Base-by-base conservation (phyloP, 768 basidiomycete genomes). In the Lentinula raphanica region DNA sequence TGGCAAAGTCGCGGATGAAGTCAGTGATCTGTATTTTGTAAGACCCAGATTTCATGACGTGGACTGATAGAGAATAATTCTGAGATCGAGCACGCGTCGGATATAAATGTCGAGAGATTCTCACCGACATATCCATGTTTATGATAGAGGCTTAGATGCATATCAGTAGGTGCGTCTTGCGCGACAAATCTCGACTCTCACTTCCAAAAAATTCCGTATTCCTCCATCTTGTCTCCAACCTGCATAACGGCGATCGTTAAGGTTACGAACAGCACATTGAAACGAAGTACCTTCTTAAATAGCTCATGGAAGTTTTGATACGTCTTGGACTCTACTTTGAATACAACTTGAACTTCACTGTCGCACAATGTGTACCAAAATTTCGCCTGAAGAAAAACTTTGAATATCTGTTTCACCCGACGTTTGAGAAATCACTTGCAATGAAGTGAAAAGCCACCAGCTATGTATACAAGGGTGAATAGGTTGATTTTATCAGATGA, bases 361-460 rank as follows among this genome's bases (percentile, higher is more conserved):
- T 59, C 59, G 35, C 59, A 59, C 31, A 59, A 40, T 21, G 59
- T 55, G 21, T 50, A 59, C 59, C 59, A 59, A 35, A 59, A 59
- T 29, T 54, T 42, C 9, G 53, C 54, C 58, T 59, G n/a, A 12
- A 28, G 27, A 13, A 25, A 25, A 5, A 48, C 17, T 32, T 21
- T 40, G 19, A 13, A 15, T 7, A n/a, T n/a, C n/a, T n/a, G n/a
- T n/a, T n/a, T n/a, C n/a, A 19, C 4, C 21, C 17, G n/a, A n/a
- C n/a, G n/a, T 25, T 39, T 2, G 9, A 27, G 19, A n/a, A 19
- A 12, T 13, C n/a, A 53, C 51, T 25, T 39, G 35, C 51, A 27
- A 58, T 58, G 21, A 49, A 50, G 13, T 36, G 23, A 40, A 49
- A 19, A 28, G 32, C 48, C 7, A 58, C 25, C 31, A 12, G 23